Percentiles rank a stretch among this genome's conserved stretches.
These are phyloP conservation scores for Echeveria elegans DNA, from an alignment of 164 flowering plant genomes.

Conservation along the genomic window DNA sequence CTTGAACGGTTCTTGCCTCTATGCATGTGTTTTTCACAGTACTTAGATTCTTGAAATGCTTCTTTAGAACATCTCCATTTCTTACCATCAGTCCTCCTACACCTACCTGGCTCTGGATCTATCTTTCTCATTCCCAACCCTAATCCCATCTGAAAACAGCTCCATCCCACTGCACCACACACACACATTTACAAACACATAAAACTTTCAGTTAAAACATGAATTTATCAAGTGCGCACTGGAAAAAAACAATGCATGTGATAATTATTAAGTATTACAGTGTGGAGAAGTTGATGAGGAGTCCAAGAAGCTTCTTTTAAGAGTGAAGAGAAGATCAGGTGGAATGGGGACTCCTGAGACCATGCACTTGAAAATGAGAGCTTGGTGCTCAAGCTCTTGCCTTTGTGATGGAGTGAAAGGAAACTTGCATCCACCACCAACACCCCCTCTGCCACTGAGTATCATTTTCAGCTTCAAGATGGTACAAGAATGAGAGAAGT, in stretches of 20 bases:
- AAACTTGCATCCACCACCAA: conserved; percentile 8
- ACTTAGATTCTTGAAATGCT: conserved; percentile 66
- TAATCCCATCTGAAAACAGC: conserved; percentile 53
- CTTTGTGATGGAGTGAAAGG: conserved; percentile 70
- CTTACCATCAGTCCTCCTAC: conserved; percentile 80
- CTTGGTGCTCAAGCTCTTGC: conserved; percentile 87
- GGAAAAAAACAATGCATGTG: background rate
- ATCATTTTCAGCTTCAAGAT: background rate
- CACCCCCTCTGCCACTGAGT: background rate
- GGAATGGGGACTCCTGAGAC: conserved; percentile 64
- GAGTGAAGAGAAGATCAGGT: conserved; percentile 57
- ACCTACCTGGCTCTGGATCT: conserved; percentile 75
- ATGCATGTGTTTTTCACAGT: conserved; percentile 80
- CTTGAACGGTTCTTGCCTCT: conserved; percentile 88
- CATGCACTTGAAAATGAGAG: conserved; percentile 69
- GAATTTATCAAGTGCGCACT: background rate
- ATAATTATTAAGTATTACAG: background rate
- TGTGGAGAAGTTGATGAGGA: conserved; percentile 37
- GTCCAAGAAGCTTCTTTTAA: conserved; percentile 40
- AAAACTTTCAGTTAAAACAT: no score
- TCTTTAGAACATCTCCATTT: conserved; percentile 89
- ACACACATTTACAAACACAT: no score
- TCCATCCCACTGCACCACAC: conserved; percentile 55
- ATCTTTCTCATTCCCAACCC: conserved; percentile 31
- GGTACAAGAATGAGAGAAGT: background rate